These are phyloP conservation scores for Leccinum incarnatum DNA, from an alignment of 768 basidiomycete species.

Conservation along the genomic window DNA sequence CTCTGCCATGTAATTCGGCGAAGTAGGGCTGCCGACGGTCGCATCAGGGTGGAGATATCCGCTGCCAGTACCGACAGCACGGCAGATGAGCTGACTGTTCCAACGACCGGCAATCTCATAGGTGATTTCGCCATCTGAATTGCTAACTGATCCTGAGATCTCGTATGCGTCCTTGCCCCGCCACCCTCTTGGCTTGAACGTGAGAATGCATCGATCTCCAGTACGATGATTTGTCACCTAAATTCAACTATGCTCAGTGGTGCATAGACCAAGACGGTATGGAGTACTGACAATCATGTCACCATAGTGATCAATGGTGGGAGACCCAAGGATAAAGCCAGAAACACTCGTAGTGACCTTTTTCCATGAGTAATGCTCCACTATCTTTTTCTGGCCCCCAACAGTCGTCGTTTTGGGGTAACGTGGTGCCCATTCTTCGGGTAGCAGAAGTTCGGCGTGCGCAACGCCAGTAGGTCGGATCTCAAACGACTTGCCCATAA, in stretches of 20 bases:
- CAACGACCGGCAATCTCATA: slow-evolving; percentile 60
- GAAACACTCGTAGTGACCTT: slow-evolving; percentile 91
- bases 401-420: slow-evolving; percentile 58
- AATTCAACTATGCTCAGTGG: slow-evolving; percentile 6
- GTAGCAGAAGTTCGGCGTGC: slow-evolving; percentile 79
- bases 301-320: slow-evolving; percentile 90
- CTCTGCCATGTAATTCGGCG: slow-evolving; percentile 52
- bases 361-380: slow-evolving; percentile 95
- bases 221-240: slow-evolving; percentile 87
- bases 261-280: not conserved
- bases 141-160: slow-evolving; percentile 81
- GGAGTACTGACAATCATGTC: slow-evolving; percentile 77
- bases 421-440: slow-evolving; percentile 56
- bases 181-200: slow-evolving; percentile 97
- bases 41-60: slow-evolving; percentile 68
- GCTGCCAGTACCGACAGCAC: too few relatives aligned
- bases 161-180: slow-evolving; percentile 88
- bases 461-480: slow-evolving; percentile 95
- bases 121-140: slow-evolving; percentile 57
- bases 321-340: slow-evolving; percentile 88
- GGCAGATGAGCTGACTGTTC: too few relatives aligned
- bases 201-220: slow-evolving; percentile 79
- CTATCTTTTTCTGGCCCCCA: slow-evolving; percentile 49
- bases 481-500: slow-evolving; percentile 96
- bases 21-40: slow-evolving; percentile 44